Evolutionary conservation across 495 filamentous ascomycete genomes (phyloP), one percentile per base, ranked within the genome.

Genomic region (Hypoxylon trugodes): DNA sequence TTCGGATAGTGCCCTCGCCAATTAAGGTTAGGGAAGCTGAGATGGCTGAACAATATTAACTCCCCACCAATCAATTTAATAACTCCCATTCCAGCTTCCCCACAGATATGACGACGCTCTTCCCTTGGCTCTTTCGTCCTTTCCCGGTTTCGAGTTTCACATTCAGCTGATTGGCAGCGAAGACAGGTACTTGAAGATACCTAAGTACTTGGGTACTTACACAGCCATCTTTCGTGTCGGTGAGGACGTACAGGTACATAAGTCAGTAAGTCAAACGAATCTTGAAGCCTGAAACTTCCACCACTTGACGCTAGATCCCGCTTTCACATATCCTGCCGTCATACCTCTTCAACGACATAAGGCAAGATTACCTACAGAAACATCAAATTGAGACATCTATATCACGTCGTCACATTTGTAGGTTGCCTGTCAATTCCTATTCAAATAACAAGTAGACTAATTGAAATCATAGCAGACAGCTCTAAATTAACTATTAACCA

Each of bases 71-170:
- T 45, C 32, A 61, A 12, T 37, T 48, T n/a, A 8, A 43, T 26
- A 16, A n/a, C n/a, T 19, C 32, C 9, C 35, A 28, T 26, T 37
- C 13, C 22, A 26, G 21, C 21, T 47, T 46, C 51, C 32, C 60
- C 60, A 64, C 54, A 58, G 15, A 12, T 54, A 65, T 59, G 61
- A 65, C 61, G 61, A 65, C 49, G 41, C 53, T 52, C 38, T 37
- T 18, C 26, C 16, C 56, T 51, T 41, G 36, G 32, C n/a, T 21
- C 24, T 33, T 47, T 15, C 49, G 16, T 42, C 18, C 1, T 13
- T 58, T 40, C 19, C 24, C 13, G n/a, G 21, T 12, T 28, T 41
- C 13, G 26, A 46, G 54, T 59, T 49, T 59, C 54, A 49, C n/a
- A 30, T 45, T n/a, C 37, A 45, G 50, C 36, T 63, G 59, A 7